Evolutionary conservation across 2,329 filamentous ascomycete genomes (phyloP), one percentile per base, ranked within the genome.

Genomic region (Graphium sp.): DNA sequence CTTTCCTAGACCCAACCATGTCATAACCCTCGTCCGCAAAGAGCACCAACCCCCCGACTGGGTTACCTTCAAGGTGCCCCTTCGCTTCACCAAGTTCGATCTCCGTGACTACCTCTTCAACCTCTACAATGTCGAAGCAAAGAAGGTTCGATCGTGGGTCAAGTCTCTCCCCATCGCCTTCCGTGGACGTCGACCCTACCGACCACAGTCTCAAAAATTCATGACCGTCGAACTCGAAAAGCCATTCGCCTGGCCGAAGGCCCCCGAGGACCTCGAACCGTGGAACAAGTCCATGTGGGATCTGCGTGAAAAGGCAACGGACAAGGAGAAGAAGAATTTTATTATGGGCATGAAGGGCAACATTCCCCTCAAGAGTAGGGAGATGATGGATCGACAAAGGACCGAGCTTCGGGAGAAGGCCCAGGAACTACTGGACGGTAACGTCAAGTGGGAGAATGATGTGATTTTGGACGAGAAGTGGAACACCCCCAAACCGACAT

Each of bases 51-150:
- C 81, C 6, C 73, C 85, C 13, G 77, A 74, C 49, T 83, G 81
- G 49, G 89, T 87, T 37, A 77, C 74, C 43, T 98, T 98, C 69
- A 66, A 76, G 44, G 87, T 94, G 18, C 89, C 89, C 8, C 66
- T 95, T 41, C 74, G 70, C 42, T 84, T 94, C 63, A 92, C 83
- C 63, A 98, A 98, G 58, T 76, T 95, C 53, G 89, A 98, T 51
- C 59, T 98, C 23, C 81, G 84, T 52, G 85, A 94, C 59, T 98
- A 95, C 60, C 75, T 98, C 36, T 80, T 71, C 58, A 74, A 92
- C 51, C 68, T 69, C 24, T 98, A 98, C 62, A 64, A 67, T 35
- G 74, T 95, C 35, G 66, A 74, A 37, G 70, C 76, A 30, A 58
- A 70, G 29, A 62, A 62, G 39, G 73, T 95, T 36, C 79, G 87